Percentiles rank a stretch among this genome's conserved stretches.
phyloP scores from a whole-genome alignment of 257 asterid genomes.

The Solanum corneliomulleri region DNA sequence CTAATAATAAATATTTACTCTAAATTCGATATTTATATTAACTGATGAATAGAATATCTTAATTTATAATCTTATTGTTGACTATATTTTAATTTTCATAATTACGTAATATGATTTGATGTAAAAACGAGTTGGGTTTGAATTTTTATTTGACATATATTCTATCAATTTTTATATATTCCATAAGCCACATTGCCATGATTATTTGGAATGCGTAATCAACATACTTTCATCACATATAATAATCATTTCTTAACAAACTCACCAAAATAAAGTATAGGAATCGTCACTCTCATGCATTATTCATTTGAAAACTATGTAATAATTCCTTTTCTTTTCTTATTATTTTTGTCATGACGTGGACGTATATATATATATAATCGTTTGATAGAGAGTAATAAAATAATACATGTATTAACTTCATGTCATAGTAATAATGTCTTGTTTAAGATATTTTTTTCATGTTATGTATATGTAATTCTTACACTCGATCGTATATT shows the following conservation, averaged over 20 bases:
- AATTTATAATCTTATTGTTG: not conserved
- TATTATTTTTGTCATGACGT: not conserved
- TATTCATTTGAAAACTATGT: not conserved
- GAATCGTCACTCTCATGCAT: not conserved
- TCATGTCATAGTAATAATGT: accelerated
- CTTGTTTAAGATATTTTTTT: accelerated
- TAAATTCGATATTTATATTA: not conserved
- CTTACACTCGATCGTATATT: too few species aligned
- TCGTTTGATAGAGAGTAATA: too few species aligned
- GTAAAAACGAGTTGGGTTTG: not conserved
- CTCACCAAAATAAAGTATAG: not conserved
- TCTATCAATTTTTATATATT: not conserved
- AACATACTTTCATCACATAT: not conserved
- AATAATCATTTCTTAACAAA: not conserved
- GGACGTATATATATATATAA: not conserved
- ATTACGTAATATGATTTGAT: not conserved
- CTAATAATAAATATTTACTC: accelerated
- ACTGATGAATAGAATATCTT: not conserved
- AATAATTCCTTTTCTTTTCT: too few species aligned
- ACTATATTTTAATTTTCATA: not conserved
- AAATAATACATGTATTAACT: too few species aligned
- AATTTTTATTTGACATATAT: not conserved
- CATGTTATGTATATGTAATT: not conserved
- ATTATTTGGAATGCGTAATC: not conserved
- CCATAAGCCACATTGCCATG: not conserved